Percentiles rank a stretch among this genome's conserved stretches.
Conservation (phyloP, 2,329 filamentous ascomycete genomes). For the Xylariales sp. region DNA sequence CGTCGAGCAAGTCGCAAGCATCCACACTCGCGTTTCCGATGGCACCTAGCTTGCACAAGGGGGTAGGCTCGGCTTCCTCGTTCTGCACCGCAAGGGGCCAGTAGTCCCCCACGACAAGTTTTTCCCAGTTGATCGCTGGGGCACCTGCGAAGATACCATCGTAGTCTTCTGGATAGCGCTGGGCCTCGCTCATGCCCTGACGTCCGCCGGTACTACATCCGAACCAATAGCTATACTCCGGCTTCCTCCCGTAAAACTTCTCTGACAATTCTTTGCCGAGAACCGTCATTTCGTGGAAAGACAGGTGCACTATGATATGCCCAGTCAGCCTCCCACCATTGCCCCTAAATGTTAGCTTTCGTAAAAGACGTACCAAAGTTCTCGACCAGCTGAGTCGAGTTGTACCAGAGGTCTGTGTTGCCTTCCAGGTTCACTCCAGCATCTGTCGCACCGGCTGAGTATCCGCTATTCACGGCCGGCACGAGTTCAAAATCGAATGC, state of each 20-base stretch:
- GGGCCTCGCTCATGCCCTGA: slow-evolving; percentile 63
- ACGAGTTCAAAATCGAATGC: slow-evolving; percentile 37
- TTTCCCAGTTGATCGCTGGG: slow-evolving; percentile 50
- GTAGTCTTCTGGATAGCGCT: slow-evolving; percentile 64
- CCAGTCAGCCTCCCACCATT: slow-evolving; percentile 16
- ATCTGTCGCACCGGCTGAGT: slow-evolving; percentile 41
- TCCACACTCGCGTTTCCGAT: slow-evolving; percentile 54
- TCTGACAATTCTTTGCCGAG: slow-evolving; percentile 61
- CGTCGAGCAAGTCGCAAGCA: slow-evolving; percentile 62
- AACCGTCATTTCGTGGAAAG: slow-evolving; percentile 60
- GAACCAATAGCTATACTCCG: slow-evolving; percentile 63
- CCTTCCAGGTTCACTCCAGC: slow-evolving; percentile 36
- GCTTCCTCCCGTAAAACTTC: slow-evolving; percentile 59
- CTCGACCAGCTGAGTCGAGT: slow-evolving; percentile 41
- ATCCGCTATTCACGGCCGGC: slow-evolving; percentile 37
- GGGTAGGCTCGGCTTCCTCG: slow-evolving; percentile 46
- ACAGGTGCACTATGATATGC: slow-evolving; percentile 43
- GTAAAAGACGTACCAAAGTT: slow-evolving; percentile 47
- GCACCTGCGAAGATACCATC: slow-evolving; percentile 62
- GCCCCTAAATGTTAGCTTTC: not conserved
- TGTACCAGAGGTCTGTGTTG: slow-evolving; percentile 38
- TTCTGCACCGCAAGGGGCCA: slow-evolving; percentile 51
- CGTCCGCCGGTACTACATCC: slow-evolving; percentile 68
- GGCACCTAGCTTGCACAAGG: slow-evolving; percentile 45
- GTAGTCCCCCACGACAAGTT: slow-evolving; percentile 46